Evolutionary conservation across 1,284 basidiomycete genomes (phyloP).

Genomic region (Athelia sp.): DNA sequence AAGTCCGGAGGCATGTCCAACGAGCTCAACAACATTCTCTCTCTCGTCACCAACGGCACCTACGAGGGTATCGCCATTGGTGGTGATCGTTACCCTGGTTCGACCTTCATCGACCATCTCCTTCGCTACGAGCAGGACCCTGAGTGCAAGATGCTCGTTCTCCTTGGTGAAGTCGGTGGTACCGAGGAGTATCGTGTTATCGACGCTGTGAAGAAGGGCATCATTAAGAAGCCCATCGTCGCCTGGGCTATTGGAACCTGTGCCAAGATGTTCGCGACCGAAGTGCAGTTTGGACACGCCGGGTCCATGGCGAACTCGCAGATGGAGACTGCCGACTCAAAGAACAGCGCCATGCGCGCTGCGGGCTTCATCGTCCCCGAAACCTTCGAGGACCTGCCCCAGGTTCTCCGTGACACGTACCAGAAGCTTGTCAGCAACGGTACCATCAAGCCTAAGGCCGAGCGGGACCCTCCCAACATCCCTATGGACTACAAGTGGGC

Average conservation of each 20-base stretch:
- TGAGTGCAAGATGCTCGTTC: conserved; percentile 97
- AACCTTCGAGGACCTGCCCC: conserved; percentile 95
- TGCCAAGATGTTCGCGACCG: conserved; percentile 99
- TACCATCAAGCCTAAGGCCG: conserved; percentile 66
- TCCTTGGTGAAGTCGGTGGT: conserved; percentile 98
- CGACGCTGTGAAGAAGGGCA: conserved; percentile 91
- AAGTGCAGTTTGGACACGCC: conserved; percentile 99
- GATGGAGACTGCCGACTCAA: conserved; percentile 94
- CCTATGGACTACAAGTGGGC: conserved; percentile 99
- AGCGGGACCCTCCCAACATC: conserved; percentile 91
- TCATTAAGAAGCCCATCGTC: conserved; percentile 97
- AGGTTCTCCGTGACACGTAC: conserved; percentile 82
- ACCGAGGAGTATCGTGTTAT: conserved; percentile 99
- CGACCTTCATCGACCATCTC: conserved; percentile 98
- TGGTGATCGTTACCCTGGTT: conserved; percentile 97
- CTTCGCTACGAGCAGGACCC: conserved; percentile 97
- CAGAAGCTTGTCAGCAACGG: conserved; percentile 76
- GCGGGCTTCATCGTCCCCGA: conserved; percentile 97
- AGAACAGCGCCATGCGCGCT: conserved; percentile 93
- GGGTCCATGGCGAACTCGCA: conserved; percentile 98
- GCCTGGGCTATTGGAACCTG: conserved; percentile 99
- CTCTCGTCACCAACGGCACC: conserved; percentile 95
- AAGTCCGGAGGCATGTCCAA: conserved; percentile 99
- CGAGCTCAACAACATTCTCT: conserved; percentile 99
- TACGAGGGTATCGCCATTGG: conserved; percentile 99